phyloP scores from a whole-genome alignment of 1,139 yeast genomes.

The Yarrowia galli region DNA sequence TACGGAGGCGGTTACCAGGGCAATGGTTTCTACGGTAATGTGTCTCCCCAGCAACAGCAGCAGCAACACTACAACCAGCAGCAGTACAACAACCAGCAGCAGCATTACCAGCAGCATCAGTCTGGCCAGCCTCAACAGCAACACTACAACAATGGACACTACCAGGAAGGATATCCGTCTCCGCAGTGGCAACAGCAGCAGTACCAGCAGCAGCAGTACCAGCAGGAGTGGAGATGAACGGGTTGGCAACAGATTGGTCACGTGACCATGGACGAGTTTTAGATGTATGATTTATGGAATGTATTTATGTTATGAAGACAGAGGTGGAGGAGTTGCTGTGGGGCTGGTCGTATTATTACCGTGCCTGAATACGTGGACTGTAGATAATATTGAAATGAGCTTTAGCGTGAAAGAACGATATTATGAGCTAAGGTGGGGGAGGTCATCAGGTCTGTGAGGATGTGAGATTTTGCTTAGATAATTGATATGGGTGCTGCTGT shows the following conservation, averaged over 20 bases:
- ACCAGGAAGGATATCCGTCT: constrained; percentile 14
- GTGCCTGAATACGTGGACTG: too few relatives aligned
- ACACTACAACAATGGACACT: background rate
- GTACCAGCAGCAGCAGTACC: constrained; percentile 6
- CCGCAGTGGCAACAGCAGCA: constrained; percentile 28
- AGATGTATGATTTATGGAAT: background rate
- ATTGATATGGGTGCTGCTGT: too few relatives aligned
- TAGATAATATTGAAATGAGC: too few relatives aligned
- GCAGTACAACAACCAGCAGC: background rate
- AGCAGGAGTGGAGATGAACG: constrained; percentile 6
- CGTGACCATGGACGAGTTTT: too few relatives aligned
- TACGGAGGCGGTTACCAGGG: constrained; percentile 5
- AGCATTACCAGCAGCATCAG: background rate
- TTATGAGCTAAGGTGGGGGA: too few relatives aligned
- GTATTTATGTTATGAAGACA: background rate
- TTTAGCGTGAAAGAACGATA: too few relatives aligned
- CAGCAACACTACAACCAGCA: background rate
- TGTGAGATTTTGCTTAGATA: too few relatives aligned
- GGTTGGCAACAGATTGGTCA: too few relatives aligned
- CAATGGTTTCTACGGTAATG: background rate
- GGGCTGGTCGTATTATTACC: too few relatives aligned
- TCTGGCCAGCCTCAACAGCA: background rate
- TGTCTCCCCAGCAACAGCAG: constrained; percentile 6
- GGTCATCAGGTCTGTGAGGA: too few relatives aligned
- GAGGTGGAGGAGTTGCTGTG: too few relatives aligned